These are phyloP conservation scores for Fusarium musae DNA, from an alignment of 2,329 filamentous ascomycete genomes.

Conservation along the genomic window DNA sequence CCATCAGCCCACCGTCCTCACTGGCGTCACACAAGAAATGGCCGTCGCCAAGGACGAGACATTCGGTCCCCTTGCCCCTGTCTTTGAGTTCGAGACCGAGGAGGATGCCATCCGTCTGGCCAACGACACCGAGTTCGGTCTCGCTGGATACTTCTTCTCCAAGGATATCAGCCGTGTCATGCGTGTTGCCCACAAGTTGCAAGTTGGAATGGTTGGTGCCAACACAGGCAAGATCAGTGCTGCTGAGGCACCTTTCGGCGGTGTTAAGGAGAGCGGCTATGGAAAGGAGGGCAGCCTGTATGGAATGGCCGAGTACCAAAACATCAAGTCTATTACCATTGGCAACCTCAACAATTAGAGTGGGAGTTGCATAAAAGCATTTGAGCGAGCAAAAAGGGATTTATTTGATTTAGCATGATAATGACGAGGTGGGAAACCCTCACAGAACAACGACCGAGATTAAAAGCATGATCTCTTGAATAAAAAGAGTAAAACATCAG, in stretches of 20 bases:
- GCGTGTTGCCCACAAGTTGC: conserved; percentile 63
- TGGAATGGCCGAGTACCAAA: conserved; percentile 58
- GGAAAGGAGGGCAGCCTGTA: conserved; percentile 57
- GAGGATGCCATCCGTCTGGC: conserved; percentile 52
- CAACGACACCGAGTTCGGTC: conserved; percentile 54
- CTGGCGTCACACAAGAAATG: conserved; percentile 56
- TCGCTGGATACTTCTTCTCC: conserved; percentile 51
- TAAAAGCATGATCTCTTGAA: neutral
- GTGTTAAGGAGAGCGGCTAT: conserved; percentile 51
- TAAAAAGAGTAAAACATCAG: conserved; percentile 23
- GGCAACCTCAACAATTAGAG: conserved; percentile 42
- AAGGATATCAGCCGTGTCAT: conserved; percentile 51
- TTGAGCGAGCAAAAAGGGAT: conserved; percentile 15
- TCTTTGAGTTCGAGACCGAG: conserved; percentile 50
- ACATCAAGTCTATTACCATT: conserved; percentile 58
- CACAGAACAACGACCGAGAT: conserved; percentile 17
- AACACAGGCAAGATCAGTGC: conserved; percentile 50
- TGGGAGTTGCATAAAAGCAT: neutral
- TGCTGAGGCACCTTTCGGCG: conserved; percentile 50
- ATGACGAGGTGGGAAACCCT: conserved; percentile 37
- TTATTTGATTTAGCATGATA: conserved; percentile 42
- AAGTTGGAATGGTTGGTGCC: conserved; percentile 75
- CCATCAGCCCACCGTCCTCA: conserved; percentile 78
- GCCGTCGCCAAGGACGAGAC: conserved; percentile 47
- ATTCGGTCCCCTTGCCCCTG: conserved; percentile 47